Percentiles rank a stretch among this genome's conserved stretches.
These are phyloP conservation scores for Cymodocea nodosa DNA, from an alignment of 116 monocot species.

Conservation along the genomic window DNA sequence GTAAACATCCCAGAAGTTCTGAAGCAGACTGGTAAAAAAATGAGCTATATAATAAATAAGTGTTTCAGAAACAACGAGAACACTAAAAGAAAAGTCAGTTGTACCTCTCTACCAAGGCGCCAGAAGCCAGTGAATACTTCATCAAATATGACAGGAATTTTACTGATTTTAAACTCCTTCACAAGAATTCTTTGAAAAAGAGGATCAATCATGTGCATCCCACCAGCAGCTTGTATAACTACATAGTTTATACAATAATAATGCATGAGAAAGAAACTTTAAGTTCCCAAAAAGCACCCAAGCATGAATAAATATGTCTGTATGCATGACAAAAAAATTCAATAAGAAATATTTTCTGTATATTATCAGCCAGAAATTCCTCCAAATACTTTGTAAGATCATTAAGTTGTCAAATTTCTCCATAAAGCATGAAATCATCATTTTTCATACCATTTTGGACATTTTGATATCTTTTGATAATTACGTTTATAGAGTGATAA, in stretches of 20 bases:
- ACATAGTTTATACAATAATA: conserved; percentile 4
- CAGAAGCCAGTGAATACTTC: conserved; percentile 98
- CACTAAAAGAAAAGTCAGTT: neutral
- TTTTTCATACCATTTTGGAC: too few relatives aligned
- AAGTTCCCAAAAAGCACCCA: too few relatives aligned
- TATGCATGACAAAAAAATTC: too few relatives aligned
- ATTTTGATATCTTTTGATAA: too few relatives aligned
- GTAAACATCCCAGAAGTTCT: conserved; percentile 70
- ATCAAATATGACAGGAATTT: conserved; percentile 92
- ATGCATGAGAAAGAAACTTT: too few relatives aligned
- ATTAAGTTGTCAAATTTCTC: too few relatives aligned
- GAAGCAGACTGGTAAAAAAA: conserved; percentile 68
- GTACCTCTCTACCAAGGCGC: conserved; percentile 88
- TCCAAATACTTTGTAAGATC: too few relatives aligned
- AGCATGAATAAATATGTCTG: too few relatives aligned
- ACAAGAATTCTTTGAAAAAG: conserved; percentile 88
- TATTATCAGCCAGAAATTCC: too few relatives aligned
- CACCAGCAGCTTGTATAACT: conserved; percentile 93
- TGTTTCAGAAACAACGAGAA: neutral
- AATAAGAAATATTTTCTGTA: too few relatives aligned
- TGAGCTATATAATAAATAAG: neutral
- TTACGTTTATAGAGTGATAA: neutral
- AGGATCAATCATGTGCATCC: conserved; percentile 97
- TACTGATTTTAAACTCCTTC: conserved; percentile 36
- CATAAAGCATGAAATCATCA: too few relatives aligned